Conservation (phyloP, 495 filamentous ascomycete species). For the Penicillium desertorum region DNA sequence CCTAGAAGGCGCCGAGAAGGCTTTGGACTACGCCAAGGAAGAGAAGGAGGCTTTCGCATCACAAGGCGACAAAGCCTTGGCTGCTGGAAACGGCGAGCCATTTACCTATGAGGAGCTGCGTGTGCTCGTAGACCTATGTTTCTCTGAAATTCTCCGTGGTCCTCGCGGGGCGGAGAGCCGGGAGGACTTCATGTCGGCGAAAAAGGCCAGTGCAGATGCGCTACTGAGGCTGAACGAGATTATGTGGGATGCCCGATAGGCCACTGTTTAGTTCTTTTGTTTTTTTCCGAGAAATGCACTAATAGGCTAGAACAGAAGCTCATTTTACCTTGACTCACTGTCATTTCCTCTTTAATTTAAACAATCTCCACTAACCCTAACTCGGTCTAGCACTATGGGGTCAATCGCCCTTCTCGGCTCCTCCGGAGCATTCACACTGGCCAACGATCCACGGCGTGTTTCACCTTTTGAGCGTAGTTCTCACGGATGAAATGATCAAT, state of each 20-base stretch:
- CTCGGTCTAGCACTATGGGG: constrained; percentile 13
- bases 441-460: constrained; percentile 30
- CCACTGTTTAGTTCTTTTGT: background rate
- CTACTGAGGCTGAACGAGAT: constrained; percentile 73
- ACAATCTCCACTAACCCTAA: constrained; percentile 19
- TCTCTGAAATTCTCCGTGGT: constrained; percentile 67
- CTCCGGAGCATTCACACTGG: constrained; percentile 20
- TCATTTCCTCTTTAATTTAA: constrained; percentile 21
- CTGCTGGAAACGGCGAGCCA: constrained; percentile 42
- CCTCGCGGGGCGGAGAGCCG: constrained; percentile 61
- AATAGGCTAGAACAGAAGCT: background rate
- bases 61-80: constrained; percentile 36
- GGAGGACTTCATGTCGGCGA: constrained; percentile 70
- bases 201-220: constrained; percentile 73
- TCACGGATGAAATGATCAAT: constrained; percentile 14
- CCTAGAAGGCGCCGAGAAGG: constrained; percentile 68
- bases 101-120: constrained; percentile 86
- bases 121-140: constrained; percentile 79
- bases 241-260: constrained; percentile 63
- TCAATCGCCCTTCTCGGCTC: constrained; percentile 15
- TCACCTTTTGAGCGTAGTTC: constrained; percentile 28
- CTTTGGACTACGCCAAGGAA: constrained; percentile 62
- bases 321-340: background rate
- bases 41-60: constrained; percentile 47
- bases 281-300: background rate